phyloP scores from a whole-genome alignment of 2,329 filamentous ascomycete genomes.

The Diplodia seriata region DNA sequence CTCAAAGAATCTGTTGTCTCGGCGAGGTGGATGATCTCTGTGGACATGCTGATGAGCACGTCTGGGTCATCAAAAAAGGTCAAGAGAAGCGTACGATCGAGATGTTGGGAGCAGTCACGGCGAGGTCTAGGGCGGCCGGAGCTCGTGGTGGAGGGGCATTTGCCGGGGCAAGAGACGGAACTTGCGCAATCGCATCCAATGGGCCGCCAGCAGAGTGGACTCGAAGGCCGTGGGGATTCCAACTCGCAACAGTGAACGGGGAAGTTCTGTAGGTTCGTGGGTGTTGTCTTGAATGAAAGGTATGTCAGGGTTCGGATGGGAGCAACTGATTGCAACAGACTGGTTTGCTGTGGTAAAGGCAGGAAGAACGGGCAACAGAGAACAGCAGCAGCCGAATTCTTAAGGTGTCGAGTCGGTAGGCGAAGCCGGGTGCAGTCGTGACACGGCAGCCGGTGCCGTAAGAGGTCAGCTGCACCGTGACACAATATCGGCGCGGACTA shows the following conservation, averaged over 20 bases:
- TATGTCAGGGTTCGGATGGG: background rate
- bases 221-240: background rate
- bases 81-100: slow-evolving; percentile 11
- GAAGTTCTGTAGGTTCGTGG: no score
- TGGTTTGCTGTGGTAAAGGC: background rate
- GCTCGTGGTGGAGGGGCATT: slow-evolving; percentile 17
- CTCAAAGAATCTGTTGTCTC: background rate
- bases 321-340: background rate
- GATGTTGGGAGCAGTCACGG: background rate
- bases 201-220: background rate
- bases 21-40: slow-evolving; percentile 5
- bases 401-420: background rate
- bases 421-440: slow-evolving; percentile 13
- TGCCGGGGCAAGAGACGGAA: background rate
- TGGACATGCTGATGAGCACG: slow-evolving; percentile 24
- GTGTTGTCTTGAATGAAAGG: background rate
- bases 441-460: slow-evolving; percentile 10
- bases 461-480: slow-evolving; percentile 26
- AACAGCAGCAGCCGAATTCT: slow-evolving; percentile 7
- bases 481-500: slow-evolving; percentile 16
- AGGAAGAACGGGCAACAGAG: background rate
- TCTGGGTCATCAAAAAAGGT: slow-evolving; percentile 2
- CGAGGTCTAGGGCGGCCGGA: slow-evolving; percentile 19
- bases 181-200: slow-evolving; percentile 7
- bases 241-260: background rate